phyloP scores from a whole-genome alignment of 192 early-diverging fungal genomes.

The Hyaloraphidium curvatum region DNA sequence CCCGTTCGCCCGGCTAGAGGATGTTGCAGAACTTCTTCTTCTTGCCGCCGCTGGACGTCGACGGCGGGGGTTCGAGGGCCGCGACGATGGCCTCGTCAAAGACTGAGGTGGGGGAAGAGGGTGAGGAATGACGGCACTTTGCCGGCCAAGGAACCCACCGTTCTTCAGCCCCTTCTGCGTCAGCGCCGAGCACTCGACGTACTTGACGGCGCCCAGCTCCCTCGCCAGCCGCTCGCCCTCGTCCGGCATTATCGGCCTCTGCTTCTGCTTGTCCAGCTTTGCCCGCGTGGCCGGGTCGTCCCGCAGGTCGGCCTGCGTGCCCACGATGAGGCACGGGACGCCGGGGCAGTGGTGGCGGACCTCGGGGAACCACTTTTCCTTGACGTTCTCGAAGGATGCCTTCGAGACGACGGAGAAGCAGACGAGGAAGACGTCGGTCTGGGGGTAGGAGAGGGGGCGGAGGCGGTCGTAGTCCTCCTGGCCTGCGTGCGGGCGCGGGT shows the following conservation, averaged over 20 bases:
- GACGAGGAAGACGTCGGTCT: constrained; percentile 88
- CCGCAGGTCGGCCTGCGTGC: constrained; percentile 78
- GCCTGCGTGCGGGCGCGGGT: constrained; percentile 21
- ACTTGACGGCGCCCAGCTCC: constrained; percentile 76
- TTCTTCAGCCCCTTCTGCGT: constrained; percentile 89
- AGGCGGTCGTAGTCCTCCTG: constrained; percentile 93
- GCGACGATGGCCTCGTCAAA: constrained; percentile 97
- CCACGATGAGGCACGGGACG: constrained; percentile 86
- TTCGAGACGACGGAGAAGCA: constrained; percentile 84
- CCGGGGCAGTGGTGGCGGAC: constrained; percentile 88
- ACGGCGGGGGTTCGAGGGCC: constrained; percentile 68
- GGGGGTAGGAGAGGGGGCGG: constrained; percentile 81
- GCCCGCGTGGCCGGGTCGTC: constrained; percentile 60
- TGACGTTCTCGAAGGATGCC: constrained; percentile 87
- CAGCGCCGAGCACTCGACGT: constrained; percentile 80
- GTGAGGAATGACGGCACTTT: no score
- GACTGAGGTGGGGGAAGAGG: no score
- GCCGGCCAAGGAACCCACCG: no score
- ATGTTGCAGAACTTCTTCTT: constrained; percentile 64
- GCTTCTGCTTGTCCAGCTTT: constrained; percentile 58
- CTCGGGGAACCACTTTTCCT: constrained; percentile 93
- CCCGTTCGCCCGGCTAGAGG: constrained; percentile 39
- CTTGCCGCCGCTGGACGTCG: constrained; percentile 31
- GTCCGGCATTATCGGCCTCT: constrained; percentile 60
- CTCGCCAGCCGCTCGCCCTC: constrained; percentile 63